phyloP scores from a whole-genome alignment of 1,284 basidiomycete species.

The Ceratobasidium sp. region DNA sequence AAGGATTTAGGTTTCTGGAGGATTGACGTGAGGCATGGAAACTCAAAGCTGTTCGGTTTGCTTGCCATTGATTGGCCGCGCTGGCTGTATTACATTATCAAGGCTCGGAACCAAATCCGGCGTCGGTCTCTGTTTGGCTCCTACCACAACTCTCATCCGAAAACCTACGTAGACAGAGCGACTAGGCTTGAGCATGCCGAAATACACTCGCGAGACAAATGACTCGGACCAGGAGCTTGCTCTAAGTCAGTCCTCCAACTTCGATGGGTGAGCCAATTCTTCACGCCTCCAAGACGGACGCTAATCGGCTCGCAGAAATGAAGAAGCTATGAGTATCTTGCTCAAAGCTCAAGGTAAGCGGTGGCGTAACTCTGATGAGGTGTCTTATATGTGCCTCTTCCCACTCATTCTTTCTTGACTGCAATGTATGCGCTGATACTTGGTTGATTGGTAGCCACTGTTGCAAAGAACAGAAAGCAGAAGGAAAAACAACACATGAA shows the following conservation, averaged over 20 bases:
- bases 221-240: conserved; percentile 2
- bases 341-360: conserved; percentile 36
- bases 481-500: conserved; percentile 26
- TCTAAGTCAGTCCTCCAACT: conserved; percentile 35
- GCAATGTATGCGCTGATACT: conserved; percentile 28
- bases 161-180: too few relatives aligned
- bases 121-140: too few relatives aligned
- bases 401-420: neutral
- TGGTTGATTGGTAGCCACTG: conserved; percentile 16
- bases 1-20: too few relatives aligned
- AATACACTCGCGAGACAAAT: neutral
- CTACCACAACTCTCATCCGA: too few relatives aligned
- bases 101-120: too few relatives aligned
- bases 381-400: neutral
- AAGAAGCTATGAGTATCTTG: conserved; percentile 38
- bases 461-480: conserved; percentile 36
- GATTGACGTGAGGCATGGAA: too few relatives aligned
- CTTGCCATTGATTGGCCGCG: too few relatives aligned
- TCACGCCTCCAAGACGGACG: neutral
- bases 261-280: conserved; percentile 20
- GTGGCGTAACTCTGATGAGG: neutral
- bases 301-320: neutral
- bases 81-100: too few relatives aligned
- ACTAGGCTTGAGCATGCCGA: conserved; percentile 4
- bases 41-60: too few relatives aligned